Percentiles rank a stretch among this genome's conserved stretches.
Conservation (phyloP, 2,329 filamentous ascomycete genomes). For the Phaeosphaeria sp. region DNA sequence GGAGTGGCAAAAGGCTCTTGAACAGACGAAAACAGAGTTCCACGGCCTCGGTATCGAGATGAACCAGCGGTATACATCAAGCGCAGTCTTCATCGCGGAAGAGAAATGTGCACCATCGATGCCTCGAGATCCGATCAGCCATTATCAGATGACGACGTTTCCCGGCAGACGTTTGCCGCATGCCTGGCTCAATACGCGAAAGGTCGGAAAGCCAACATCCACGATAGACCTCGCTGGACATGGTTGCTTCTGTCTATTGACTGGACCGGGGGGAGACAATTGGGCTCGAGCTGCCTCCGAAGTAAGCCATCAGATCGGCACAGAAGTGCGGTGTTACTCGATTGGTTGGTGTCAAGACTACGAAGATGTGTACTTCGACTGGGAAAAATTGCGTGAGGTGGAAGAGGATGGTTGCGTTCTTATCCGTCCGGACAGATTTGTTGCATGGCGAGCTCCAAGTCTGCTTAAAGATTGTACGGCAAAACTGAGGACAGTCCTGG, state of each 20-base stretch:
- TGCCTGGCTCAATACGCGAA: constrained; percentile 63
- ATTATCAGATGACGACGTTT: constrained; percentile 52
- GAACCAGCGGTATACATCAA: constrained; percentile 62
- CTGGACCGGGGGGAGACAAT: constrained; percentile 60
- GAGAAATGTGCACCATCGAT: not conserved
- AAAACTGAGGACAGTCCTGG: too few relatives aligned
- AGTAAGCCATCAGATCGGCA: not conserved
- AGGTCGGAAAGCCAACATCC: constrained; percentile 57
- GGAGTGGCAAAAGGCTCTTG: constrained; percentile 43
- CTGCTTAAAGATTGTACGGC: not conserved
- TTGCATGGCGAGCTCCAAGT: constrained; percentile 38
- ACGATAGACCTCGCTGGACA: constrained; percentile 67
- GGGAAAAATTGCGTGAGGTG: constrained; percentile 59
- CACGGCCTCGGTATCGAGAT: constrained; percentile 66
- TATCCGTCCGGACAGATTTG: constrained; percentile 64
- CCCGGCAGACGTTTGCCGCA: constrained; percentile 67
- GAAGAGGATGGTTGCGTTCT: constrained; percentile 47
- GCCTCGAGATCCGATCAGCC: not conserved
- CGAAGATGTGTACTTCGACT: not conserved
- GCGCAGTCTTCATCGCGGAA: not conserved
- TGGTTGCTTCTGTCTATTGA: constrained; percentile 39
- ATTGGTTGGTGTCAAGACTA: not conserved
- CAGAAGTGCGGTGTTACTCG: not conserved
- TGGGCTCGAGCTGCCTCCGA: constrained; percentile 59
- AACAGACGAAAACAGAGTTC: constrained; percentile 57